Base-by-base conservation (phyloP, 805 yeast species). In the Kuraishia piskuri region DNA sequence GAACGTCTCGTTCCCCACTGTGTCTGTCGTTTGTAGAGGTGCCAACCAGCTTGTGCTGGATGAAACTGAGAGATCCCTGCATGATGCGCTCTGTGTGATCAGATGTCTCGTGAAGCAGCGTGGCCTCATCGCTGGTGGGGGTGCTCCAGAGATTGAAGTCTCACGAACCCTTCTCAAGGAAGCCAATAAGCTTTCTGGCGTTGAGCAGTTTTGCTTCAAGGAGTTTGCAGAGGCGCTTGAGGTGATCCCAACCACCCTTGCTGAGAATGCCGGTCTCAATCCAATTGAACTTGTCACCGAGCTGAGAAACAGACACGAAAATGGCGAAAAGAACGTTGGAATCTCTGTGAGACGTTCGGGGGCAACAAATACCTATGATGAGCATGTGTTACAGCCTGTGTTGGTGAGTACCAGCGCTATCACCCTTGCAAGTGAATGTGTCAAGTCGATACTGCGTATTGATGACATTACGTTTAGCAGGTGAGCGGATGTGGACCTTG, bases 91-190 rank as follows among this genome's bases (percentile, higher is more conserved):
- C 54, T 94, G 99, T 78, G 99, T 92, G 53, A 77, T 86, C 57
- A 74, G 96, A 67, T 87, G 96, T 71, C 75, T 90, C 53, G 96
- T 90, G 24, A 89, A 90, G 66, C 90, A 88, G 67, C 86, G 80
- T 64, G 96, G 91, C 1, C 74, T 88, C 65, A 90, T 94, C 72
- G 97, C 98, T 14, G 99, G 99, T 62, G 99, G 99, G 58, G 99
- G 98, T 63, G 98, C 99, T 5, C 96, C 98, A 49, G 97, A 90
- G 71, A 83, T 90, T 59, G 97, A 91, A 74, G 84, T 89, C 7
- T 82, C 96, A 10, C 81, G 92, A 58, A 79, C 80, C 14, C 72
- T 90, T 59, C 73, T 79, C 60, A 83, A 81, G 60, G 96, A 90
- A 68, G 78, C 95, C 26, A 77, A 83, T 58, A 73, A 80, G 52